Evolutionary conservation across 2,329 filamentous ascomycete species (phyloP).

Genomic region (Alternaria consortialis): DNA sequence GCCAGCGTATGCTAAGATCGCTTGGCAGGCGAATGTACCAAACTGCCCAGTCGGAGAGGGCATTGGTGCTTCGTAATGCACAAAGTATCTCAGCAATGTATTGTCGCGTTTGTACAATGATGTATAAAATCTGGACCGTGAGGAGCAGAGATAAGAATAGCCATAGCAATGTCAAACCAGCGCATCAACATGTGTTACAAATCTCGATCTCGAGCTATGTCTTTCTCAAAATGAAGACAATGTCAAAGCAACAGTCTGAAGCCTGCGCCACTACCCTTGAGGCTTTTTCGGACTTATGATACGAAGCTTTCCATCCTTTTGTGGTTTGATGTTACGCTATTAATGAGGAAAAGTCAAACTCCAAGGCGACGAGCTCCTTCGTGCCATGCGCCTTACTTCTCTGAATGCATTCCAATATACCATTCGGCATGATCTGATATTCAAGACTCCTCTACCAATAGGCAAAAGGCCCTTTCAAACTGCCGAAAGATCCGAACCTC

Average conservation of each 20-base stretch:
- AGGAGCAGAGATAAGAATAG: background rate
- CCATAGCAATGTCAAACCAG: background rate
- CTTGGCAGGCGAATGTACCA: slow-evolving; percentile 53
- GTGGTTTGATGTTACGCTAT: background rate
- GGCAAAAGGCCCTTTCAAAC: background rate
- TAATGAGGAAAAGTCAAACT: background rate
- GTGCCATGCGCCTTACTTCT: background rate
- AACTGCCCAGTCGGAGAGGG: slow-evolving; percentile 52
- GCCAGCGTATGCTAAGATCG: slow-evolving; percentile 52
- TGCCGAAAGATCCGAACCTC: slow-evolving; percentile 1
- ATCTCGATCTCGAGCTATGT: background rate
- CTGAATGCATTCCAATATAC: background rate
- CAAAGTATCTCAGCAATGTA: background rate
- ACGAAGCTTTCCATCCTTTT: background rate
- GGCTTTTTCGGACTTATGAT: background rate
- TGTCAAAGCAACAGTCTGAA: background rate
- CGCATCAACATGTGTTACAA: background rate
- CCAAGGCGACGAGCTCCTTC: background rate
- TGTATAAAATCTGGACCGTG: background rate
- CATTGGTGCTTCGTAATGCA: slow-evolving; percentile 31
- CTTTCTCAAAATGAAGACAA: background rate
- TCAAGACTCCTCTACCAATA: background rate
- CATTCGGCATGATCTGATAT: background rate
- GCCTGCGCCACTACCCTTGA: background rate
- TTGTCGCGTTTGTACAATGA: background rate